A percentile compares a stretch with the other conserved stretches of the same genome.
These are phyloP conservation scores for Cutaneotrichosporon sp. DNA, from an alignment of 1,284 basidiomycete genomes.

Conservation along the genomic window DNA sequence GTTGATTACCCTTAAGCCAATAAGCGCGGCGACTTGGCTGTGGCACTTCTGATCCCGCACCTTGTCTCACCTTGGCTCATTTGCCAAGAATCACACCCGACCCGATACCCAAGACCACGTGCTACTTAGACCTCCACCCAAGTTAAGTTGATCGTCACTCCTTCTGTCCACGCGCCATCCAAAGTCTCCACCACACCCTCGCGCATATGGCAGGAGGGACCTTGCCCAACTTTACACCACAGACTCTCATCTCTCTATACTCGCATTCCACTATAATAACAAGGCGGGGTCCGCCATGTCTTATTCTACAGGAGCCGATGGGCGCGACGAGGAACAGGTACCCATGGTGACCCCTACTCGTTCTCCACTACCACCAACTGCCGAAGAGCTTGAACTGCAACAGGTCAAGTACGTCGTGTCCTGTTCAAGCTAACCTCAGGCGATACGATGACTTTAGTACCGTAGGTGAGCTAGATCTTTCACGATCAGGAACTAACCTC, in stretches of 20 bases:
- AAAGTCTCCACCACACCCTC: neutral
- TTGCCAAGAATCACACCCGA: neutral
- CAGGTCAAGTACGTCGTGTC: constrained; percentile 50
- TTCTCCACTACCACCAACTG: constrained; percentile 10
- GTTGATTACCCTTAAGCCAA: neutral
- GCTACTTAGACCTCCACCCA: neutral
- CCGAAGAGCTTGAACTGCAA: constrained; percentile 53
- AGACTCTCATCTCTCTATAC: neutral
- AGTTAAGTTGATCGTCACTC: neutral
- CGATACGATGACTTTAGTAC: constrained; percentile 72
- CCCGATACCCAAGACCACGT: neutral
- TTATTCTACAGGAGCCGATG: constrained; percentile 22
- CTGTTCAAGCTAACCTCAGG: constrained; percentile 29
- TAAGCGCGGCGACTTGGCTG: neutral
- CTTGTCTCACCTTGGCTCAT: neutral
- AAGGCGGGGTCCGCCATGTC: constrained; percentile 29
- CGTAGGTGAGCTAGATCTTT: constrained; percentile 59
- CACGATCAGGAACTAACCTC: constrained; percentile 7
- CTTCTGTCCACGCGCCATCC: neutral
- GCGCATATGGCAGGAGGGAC: neutral
- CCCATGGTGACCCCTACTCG: neutral
- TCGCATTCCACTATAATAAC: neutral
- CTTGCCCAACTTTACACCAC: constrained; percentile 24
- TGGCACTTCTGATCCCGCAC: neutral
- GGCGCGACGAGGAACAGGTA: constrained; percentile 4